Percentiles rank a stretch among this genome's conserved stretches.
phyloP scores from a whole-genome alignment of 768 basidiomycete species.

The Phlebiopsis flavidoalba region DNA sequence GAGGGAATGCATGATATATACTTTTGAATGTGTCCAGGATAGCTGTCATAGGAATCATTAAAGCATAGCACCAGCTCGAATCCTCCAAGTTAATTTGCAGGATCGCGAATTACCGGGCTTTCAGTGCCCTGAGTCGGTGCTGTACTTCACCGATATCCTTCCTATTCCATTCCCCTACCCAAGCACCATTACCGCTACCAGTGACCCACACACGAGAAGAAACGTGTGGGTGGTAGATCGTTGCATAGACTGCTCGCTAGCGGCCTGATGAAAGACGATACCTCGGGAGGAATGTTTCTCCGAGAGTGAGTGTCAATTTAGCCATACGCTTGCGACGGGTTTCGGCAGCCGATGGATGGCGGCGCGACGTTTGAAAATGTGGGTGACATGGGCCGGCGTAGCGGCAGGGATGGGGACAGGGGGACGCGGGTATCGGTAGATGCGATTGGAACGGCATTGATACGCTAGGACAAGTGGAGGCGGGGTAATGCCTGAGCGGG shows the following conservation, averaged over 20 bases:
- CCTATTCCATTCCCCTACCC: constrained; percentile 16
- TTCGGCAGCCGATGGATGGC: not conserved
- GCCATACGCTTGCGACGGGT: constrained; percentile 16
- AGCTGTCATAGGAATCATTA: not conserved
- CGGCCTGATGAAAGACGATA: constrained; percentile 13
- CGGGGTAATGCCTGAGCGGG: constrained; percentile 15
- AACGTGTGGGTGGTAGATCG: not conserved
- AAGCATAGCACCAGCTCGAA: not conserved
- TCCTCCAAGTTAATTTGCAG: not conserved
- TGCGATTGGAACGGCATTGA: constrained; percentile 24
- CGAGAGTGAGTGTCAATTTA: constrained; percentile 17
- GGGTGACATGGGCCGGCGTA: constrained; percentile 15
- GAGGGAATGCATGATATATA: not conserved
- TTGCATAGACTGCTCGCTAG: not conserved
- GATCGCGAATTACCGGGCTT: constrained; percentile 1
- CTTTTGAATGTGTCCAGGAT: not conserved
- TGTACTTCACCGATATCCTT: constrained; percentile 17
- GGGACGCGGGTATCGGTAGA: constrained; percentile 23
- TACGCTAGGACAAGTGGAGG: constrained; percentile 28
- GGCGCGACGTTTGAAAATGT: not conserved
- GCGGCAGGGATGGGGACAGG: constrained; percentile 34
- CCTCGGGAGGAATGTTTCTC: constrained; percentile 21
- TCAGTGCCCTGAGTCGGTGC: constrained; percentile 6
- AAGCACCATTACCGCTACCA: constrained; percentile 3
- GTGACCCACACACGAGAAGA: constrained; percentile 11